Conservation (phyloP, 148 eudicot species). For the Chenopodium suecicum region DNA sequence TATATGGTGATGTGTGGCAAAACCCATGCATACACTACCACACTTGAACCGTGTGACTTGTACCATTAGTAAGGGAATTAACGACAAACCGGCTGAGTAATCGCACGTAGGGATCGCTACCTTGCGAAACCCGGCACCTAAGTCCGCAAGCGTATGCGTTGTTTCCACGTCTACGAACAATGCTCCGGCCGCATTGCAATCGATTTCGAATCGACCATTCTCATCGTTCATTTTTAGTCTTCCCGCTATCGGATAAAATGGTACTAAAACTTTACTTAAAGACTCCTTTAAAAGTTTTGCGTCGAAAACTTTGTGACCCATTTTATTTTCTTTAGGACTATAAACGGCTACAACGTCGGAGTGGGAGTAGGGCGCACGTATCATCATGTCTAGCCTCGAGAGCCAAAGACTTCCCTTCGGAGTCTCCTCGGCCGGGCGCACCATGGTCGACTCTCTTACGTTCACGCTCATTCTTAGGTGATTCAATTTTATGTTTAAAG, state of each 20-base stretch:
- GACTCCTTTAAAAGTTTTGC: neutral
- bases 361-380: conserved; percentile 1
- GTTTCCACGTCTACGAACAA: conserved; percentile 31
- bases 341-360: neutral
- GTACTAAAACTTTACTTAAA: conserved; percentile 4
- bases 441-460: conserved; percentile 3
- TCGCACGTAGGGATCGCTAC: conserved; percentile 28
- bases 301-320: neutral
- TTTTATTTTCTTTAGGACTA: neutral
- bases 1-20: conserved; percentile 27
- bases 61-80: conserved; percentile 33
- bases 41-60: conserved; percentile 34
- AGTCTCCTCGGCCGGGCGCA: neutral
- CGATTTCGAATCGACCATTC: conserved; percentile 26
- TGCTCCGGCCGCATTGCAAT: conserved; percentile 29
- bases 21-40: conserved; percentile 36
- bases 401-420: neutral
- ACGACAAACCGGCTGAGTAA: conserved; percentile 26
- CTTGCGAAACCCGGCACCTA: conserved; percentile 15
- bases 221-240: conserved; percentile 19
- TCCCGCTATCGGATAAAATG: conserved; percentile 11
- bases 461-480: conserved; percentile 1
- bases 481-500: no score
- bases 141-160: conserved; percentile 31
- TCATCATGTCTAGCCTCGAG: conserved; percentile 15